A percentile compares a stretch with the other conserved stretches of the same genome.
Conservation (phyloP, 1,284 basidiomycete species). For the Ustilago lituana region DNA sequence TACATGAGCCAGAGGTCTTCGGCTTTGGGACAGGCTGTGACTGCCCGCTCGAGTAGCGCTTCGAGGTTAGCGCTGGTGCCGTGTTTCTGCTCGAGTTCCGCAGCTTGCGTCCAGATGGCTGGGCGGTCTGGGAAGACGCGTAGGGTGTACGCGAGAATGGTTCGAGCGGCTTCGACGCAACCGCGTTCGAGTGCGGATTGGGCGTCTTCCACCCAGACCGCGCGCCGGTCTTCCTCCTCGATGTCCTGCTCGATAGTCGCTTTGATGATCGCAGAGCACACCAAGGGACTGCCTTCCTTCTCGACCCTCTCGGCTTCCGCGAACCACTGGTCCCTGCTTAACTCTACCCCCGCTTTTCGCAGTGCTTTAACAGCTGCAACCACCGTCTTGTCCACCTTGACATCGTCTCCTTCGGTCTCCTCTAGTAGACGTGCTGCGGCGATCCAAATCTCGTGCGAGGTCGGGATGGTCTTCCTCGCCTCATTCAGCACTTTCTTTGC, state of each 20-base stretch:
- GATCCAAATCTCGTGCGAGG: slow-evolving; percentile 98
- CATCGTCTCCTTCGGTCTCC: slow-evolving; percentile 66
- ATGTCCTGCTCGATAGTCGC: slow-evolving; percentile 93
- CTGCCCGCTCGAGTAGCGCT: slow-evolving; percentile 81
- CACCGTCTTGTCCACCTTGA: slow-evolving; percentile 86
- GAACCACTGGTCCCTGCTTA: slow-evolving; percentile 94
- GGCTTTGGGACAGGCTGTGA: slow-evolving; percentile 88
- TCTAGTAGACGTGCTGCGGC: slow-evolving; percentile 91
- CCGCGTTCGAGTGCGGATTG: slow-evolving; percentile 80
- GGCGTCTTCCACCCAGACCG: slow-evolving; percentile 91
- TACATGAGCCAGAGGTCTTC: slow-evolving; percentile 97
- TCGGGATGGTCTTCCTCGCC: slow-evolving; percentile 91
- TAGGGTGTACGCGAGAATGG: slow-evolving; percentile 87
- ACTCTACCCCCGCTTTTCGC: slow-evolving; percentile 82
- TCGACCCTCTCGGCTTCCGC: slow-evolving; percentile 94
- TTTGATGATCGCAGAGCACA: slow-evolving; percentile 93
- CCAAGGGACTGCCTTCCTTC: slow-evolving; percentile 81
- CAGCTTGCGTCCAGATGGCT: slow-evolving; percentile 86
- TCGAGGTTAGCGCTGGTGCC: slow-evolving; percentile 84
- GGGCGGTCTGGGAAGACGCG: slow-evolving; percentile 87
- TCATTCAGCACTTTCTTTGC: slow-evolving; percentile 95
- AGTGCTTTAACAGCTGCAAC: slow-evolving; percentile 82
- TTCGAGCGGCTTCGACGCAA: slow-evolving; percentile 82
- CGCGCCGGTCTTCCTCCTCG: slow-evolving; percentile 89
- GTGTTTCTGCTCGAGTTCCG: slow-evolving; percentile 88